Percentiles rank a stretch among this genome's conserved stretches.
phyloP scores from a whole-genome alignment of 345 rosid species.

The Excoecaria cochinchinensis region DNA sequence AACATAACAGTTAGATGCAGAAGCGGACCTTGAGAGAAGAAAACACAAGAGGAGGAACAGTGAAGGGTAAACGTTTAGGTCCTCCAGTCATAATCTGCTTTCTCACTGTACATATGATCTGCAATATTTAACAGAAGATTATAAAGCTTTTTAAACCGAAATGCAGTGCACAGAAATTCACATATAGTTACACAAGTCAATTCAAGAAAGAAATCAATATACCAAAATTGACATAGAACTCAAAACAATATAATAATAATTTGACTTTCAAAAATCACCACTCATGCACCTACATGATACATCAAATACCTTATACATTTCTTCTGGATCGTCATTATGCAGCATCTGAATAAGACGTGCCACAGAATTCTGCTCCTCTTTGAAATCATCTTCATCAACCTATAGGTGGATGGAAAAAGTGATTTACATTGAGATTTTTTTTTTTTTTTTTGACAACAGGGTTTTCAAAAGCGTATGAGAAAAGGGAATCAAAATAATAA shows the following conservation, averaged over 20 bases:
- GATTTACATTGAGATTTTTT: background rate
- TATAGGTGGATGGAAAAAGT: conserved; percentile 22
- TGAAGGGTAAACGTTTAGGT: conserved; percentile 80
- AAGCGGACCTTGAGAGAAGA: conserved; percentile 78
- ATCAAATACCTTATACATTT: conserved; percentile 87
- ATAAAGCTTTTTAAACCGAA: background rate
- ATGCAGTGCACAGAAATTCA: background rate
- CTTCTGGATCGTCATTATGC: conserved; percentile 80
- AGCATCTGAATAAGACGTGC: conserved; percentile 94
- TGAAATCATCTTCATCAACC: conserved; percentile 95
- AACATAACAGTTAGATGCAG: conserved; percentile 11
- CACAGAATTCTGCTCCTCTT: conserved; percentile 96
- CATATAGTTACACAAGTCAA: background rate
- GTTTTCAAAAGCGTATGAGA: background rate
- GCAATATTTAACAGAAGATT: conserved; percentile 32
- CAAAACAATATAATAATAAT: background rate
- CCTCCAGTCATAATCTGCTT: conserved; percentile 89
- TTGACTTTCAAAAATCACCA: no score
- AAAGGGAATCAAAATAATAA: background rate
- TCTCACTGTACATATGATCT: conserved; percentile 80
- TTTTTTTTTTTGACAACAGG: no score
- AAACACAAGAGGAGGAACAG: conserved; percentile 91
- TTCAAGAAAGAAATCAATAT: background rate
- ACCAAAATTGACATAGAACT: background rate
- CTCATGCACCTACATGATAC: background rate